phyloP scores from a whole-genome alignment of 352 stramenopile species.

The Phytopythium cucurbitacearum region DNA sequence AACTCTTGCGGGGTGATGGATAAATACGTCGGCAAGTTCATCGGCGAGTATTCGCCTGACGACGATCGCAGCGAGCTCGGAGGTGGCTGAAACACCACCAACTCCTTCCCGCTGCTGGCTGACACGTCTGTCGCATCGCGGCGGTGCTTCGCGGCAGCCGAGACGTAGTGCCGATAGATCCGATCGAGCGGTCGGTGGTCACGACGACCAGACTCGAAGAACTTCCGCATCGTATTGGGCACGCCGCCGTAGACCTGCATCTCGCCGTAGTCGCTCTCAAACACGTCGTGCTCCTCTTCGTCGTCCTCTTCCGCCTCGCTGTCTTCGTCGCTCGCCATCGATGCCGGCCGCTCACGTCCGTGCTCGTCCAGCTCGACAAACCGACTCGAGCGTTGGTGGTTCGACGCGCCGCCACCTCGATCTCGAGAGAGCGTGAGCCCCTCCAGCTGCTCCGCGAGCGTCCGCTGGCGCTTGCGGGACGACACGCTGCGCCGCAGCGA shows the following conservation, averaged over 20 bases:
- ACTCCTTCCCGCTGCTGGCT: constrained; percentile 19
- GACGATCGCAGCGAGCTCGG: constrained; percentile 2
- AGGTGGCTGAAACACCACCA: constrained; percentile 32
- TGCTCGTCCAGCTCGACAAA: constrained; percentile 21
- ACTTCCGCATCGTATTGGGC: constrained; percentile 15
- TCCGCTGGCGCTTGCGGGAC: constrained; percentile 53
- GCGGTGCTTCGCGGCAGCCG: constrained; percentile 23
- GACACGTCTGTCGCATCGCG: constrained; percentile 11
- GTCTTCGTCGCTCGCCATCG: constrained; percentile 16
- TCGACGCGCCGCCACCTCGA: not conserved
- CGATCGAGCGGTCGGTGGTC: constrained; percentile 42
- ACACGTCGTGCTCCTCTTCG: constrained; percentile 4
- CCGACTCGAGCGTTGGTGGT: constrained; percentile 2
- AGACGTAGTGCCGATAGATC: constrained; percentile 69
- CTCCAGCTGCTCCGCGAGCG: constrained; percentile 60
- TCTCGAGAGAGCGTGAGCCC: constrained; percentile 4
- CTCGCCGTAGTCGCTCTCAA: constrained; percentile 9
- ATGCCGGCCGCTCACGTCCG: constrained; percentile 11
- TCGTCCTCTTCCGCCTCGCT: constrained; percentile 21
- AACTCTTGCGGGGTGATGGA: constrained; percentile 42
- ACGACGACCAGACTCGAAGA: constrained; percentile 42
- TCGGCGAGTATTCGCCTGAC: constrained; percentile 4
- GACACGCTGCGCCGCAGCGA: constrained; percentile 11
- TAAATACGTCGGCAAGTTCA: constrained; percentile 36
- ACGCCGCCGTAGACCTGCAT: constrained; percentile 37